Base-by-base conservation (phyloP, 768 basidiomycete genomes). In the Lyophyllum atratum region DNA sequence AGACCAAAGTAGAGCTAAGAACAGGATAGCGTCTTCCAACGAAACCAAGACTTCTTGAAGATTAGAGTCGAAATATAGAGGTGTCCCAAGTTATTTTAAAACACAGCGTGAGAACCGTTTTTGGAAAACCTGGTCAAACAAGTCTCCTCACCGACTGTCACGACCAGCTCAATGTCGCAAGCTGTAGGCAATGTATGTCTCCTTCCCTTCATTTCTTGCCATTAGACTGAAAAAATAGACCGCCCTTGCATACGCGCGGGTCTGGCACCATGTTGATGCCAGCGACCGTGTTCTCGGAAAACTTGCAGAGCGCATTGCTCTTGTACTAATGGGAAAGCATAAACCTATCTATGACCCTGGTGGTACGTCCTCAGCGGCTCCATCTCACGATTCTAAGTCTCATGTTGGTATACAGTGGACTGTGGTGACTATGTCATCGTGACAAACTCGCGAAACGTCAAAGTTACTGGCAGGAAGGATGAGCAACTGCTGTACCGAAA, bases 341-440 rank as follows among this genome's bases (percentile, higher is more conserved):
- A 99, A 98, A 69, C 95, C 96, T 6, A 93, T 95, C 39, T 98
- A 92, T 66, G 94, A 98, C 74, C 93, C 93, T 10, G 83, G 89
- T 62, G 85, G 96, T 94, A 59, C 56, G 89, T 75, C 7, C 39
- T 29, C 34, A 9, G 33, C 44, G 12, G 49, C 37, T 21, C 1
- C 29, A 12, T 31, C 15, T 26, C 28, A 1, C n/a, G 4, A 2
- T 19, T 2, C 39, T 5, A n/a, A 40, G n/a, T n/a, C 39, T 5
- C 10, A 40, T n/a, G 10, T 4, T 40, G 17, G 2, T 51, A 15
- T 40, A 14, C 59, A 97, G 96, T 91, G 62, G 97, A 99, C 74
- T 95, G 93, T 54, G 97, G 97, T 9, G 97, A 99, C 85, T 98
- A 98, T 68, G 93, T 98, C 28, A 85, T 98, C 22, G 95, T 99